Conservation (phyloP, 257 asterid species). For the Lithospermum erythrorhizon region DNA sequence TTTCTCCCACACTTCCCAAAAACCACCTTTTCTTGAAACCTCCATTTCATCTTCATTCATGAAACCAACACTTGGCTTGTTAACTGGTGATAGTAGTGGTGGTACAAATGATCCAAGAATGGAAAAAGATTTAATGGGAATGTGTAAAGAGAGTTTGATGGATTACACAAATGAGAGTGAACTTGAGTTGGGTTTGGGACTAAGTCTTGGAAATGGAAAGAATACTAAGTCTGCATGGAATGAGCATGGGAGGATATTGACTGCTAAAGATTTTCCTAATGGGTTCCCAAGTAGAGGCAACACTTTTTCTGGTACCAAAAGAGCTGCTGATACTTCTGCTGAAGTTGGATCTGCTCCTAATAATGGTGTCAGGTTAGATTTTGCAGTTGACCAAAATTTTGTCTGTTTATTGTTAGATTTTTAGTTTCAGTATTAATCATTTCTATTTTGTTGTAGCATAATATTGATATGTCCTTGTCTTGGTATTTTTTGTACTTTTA, state of each 20-base stretch:
- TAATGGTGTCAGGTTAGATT: constrained; percentile 44
- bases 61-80: constrained; percentile 45
- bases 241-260: constrained; percentile 57
- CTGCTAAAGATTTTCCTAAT: constrained; percentile 73
- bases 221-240: constrained; percentile 23
- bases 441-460: neutral
- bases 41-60: constrained; percentile 17
- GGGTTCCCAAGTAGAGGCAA: constrained; percentile 28
- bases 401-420: neutral
- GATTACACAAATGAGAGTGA: constrained; percentile 24
- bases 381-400: neutral
- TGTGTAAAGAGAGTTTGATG: constrained; percentile 20
- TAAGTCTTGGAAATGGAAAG: constrained; percentile 34
- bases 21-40: constrained; percentile 5
- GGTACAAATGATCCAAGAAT: constrained; percentile 6
- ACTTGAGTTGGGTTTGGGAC: constrained; percentile 62
- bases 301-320: constrained; percentile 28
- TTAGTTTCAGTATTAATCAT: neutral
- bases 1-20: constrained; percentile 4
- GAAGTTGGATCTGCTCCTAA: constrained; percentile 33
- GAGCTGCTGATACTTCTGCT: constrained; percentile 29
- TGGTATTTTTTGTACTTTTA: neutral
- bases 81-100: constrained; percentile 6
- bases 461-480: neutral
- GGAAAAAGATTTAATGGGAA: constrained; percentile 15